These are phyloP conservation scores for Lindgomyces ingoldianus DNA, from an alignment of 495 filamentous ascomycete species.

Conservation along the genomic window DNA sequence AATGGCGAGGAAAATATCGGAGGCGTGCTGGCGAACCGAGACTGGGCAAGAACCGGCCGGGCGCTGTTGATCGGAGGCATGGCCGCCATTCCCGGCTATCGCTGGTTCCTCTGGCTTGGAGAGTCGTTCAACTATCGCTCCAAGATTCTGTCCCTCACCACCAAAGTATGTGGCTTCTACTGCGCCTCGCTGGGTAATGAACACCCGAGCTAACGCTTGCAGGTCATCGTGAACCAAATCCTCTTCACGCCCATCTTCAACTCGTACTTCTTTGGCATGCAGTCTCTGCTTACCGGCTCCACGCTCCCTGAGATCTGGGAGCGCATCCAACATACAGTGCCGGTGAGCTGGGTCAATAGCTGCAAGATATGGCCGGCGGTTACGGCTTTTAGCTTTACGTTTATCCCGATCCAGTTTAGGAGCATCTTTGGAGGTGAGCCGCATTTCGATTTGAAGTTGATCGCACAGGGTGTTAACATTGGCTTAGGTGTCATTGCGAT, in stretches of 20 bases:
- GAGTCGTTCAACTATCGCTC: conserved; percentile 78
- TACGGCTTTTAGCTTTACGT: conserved; percentile 84
- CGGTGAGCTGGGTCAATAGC: conserved; percentile 72
- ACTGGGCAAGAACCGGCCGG: conserved; percentile 59
- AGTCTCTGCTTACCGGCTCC: conserved; percentile 63
- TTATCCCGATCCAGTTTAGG: conserved; percentile 73
- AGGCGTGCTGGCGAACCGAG: not conserved
- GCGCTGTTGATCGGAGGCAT: conserved; percentile 72
- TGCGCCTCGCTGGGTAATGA: not conserved
- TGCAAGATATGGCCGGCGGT: conserved; percentile 90
- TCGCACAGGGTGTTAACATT: no score
- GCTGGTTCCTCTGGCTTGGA: conserved; percentile 83
- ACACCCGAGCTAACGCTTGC: no score
- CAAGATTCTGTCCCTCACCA: conserved; percentile 51
- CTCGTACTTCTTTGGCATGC: conserved; percentile 87
- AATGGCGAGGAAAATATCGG: conserved; percentile 42
- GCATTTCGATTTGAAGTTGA: no score
- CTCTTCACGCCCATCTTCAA: conserved; percentile 88
- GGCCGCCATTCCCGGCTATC: conserved; percentile 73
- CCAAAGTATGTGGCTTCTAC: conserved; percentile 12
- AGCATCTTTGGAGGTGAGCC: conserved; percentile 79
- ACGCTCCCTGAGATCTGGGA: conserved; percentile 62
- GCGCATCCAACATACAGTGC: conserved; percentile 73
- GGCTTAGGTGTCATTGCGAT: conserved; percentile 73
- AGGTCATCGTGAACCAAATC: conserved; percentile 79